Base-by-base conservation (phyloP, 225 moss, liverwort and hornwort genomes). In the Pseudoscleropodium purum region DNA sequence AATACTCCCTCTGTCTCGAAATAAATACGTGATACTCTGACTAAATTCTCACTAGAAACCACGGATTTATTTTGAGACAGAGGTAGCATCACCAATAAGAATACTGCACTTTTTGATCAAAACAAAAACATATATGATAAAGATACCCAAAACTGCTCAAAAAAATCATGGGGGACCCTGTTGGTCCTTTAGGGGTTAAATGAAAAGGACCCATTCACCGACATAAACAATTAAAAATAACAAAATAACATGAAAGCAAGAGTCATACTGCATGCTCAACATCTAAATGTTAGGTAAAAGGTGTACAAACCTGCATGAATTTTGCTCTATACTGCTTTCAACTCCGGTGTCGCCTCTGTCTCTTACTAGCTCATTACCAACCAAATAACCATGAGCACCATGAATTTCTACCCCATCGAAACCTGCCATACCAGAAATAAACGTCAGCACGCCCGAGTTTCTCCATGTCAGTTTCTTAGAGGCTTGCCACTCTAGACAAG, bases 361-460 rank as follows among this genome's bases (percentile, higher is more conserved):
- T 52, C 88, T 89, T 34, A 93, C 6, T 11, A 94, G 64, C 62
- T 92, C 82, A 84, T 95, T 94, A 47, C 83, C 95, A 27, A 91
- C 59, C 64, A 97, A 87, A 86, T 94, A 96, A 63, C 97, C 97
- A 82, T 96, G 93, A 63, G 95, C 95, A 74, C 94, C 97, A 81
- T 96, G 96, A 84, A 97, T 92, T 83, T 96, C 97, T 34, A 97
- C 96, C n/a, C 97, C 97, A 91, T 97, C 96, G 24, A 96, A 97
- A 77, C 96, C 97, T 95, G 94, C 73, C 90, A 84, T 51, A 70
- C 66, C 73, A 83, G 41, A 82, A 43, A 37, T 39, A 70, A 62
- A 73, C 12, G 78, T 86, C 54, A 86, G 82, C 52, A 92, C 60
- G 15, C 14, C 68, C 16, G 7, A 56, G 57, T 49, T 82, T 62